Evolutionary conservation across 352 stramenopile genomes (phyloP).

Genomic region (Phytophthora fragariae): DNA sequence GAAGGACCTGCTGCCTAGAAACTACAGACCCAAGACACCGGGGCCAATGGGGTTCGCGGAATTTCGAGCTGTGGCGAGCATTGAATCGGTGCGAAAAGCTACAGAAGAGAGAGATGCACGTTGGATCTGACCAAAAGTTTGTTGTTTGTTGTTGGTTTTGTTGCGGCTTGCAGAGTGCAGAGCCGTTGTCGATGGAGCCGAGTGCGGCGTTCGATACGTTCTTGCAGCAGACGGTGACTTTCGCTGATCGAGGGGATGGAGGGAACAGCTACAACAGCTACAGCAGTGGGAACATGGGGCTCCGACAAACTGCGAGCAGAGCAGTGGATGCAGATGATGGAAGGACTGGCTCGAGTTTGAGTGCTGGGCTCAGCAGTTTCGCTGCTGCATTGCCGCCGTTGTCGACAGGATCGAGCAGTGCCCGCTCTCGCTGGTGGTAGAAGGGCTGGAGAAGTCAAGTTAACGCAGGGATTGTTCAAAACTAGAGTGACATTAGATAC

Average conservation of each 20-base stretch:
- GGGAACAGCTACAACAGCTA: conserved; percentile 21
- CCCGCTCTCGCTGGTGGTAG: conserved; percentile 49
- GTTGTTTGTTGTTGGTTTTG: too few species aligned
- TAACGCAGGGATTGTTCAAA: conserved; percentile 20
- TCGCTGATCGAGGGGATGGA: conserved; percentile 51
- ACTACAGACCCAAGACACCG: conserved; percentile 31
- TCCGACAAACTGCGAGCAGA: conserved; percentile 60
- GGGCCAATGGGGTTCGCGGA: conserved; percentile 42
- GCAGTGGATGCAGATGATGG: conserved; percentile 28
- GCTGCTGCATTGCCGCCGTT: conserved; percentile 27
- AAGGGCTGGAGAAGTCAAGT: background rate
- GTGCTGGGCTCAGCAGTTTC: conserved; percentile 16
- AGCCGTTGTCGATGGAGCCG: conserved; percentile 62
- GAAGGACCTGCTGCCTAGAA: conserved; percentile 53
- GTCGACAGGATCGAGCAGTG: conserved; percentile 32
- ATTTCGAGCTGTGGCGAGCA: conserved; percentile 56
- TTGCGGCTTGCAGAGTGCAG: conserved; percentile 61
- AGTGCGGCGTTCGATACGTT: conserved; percentile 63
- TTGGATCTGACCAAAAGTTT: background rate
- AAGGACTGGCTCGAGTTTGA: conserved; percentile 11
- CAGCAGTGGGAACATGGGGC: conserved; percentile 38
- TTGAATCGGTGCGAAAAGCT: conserved; percentile 58
- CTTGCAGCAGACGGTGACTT: conserved; percentile 67
- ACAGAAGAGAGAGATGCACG: background rate
- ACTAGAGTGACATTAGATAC: conserved; percentile 48